Base-by-base conservation (phyloP, 179 eudicot species). In the Beta macrorhiza region DNA sequence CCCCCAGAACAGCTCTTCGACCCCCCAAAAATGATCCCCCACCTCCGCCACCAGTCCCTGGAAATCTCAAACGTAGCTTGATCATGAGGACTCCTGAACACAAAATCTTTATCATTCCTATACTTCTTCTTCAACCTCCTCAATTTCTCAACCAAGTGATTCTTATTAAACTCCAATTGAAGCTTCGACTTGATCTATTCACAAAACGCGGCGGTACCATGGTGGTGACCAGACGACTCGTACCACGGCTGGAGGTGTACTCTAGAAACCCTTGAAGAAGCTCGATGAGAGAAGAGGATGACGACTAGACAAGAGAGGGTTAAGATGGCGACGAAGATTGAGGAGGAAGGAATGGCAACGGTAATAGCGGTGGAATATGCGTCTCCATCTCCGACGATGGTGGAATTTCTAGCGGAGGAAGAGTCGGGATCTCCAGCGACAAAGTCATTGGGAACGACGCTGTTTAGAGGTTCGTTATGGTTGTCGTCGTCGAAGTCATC, bases 161-260 rank as follows among this genome's bases (percentile, higher is more conserved):
- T 70, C 84, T 76, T 87, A 0, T n/a, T 67, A 67, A 78, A 67
- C 29, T 74, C 96, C 42, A 94, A 87, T 84, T 93, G 98, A 7
- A 94, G 84, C 74, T 87, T 94, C 29, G 74, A 67, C 87, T 86
- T 91, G 83, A 94, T 93, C 92, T 90, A 96, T 32, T 94, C 98
- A 44, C 93, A 94, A 19, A 94, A 94, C 79, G 94, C 93, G 13
- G 91, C 72, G 64, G 98, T 94, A 61, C 91, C 97, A 16, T 90
- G 90, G 65, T 92, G 93, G 57, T 93, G 92, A 1, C 89, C 89
- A 5, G 88, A 81, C 7, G 90, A 83, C 87, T 76, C 9, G 87
- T 81, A 0, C 95, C 93, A 1, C 90, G 89, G 42, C 79, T 77
- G 6, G 87, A 59, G 2, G 87, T 90, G 77, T 90, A 93, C 0